Conservation (phyloP, 768 basidiomycete genomes). For the Amanita molliuscula region DNA sequence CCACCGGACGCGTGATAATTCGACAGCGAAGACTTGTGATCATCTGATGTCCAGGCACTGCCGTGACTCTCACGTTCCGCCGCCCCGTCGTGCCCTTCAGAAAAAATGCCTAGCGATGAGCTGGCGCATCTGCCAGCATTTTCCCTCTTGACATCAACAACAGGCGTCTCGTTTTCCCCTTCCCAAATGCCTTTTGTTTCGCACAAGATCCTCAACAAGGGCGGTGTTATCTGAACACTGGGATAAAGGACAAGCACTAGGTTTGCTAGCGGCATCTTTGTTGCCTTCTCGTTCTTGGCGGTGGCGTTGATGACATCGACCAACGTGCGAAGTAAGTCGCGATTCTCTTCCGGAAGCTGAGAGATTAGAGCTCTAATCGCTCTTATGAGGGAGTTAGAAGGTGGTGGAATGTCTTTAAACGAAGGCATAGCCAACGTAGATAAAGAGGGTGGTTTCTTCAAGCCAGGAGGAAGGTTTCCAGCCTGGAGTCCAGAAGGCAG, state of each 20-base stretch:
- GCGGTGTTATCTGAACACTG: conserved; percentile 69
- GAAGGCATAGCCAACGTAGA: conserved; percentile 70
- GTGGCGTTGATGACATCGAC: conserved; percentile 73
- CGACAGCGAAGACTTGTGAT: conserved; percentile 17
- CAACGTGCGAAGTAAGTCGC: conserved; percentile 77
- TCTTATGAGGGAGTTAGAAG: conserved; percentile 47
- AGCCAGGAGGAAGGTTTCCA: conserved; percentile 17
- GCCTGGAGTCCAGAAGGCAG: conserved; percentile 30
- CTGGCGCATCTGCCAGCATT: conserved; percentile 13
- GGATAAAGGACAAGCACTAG: conserved; percentile 84
- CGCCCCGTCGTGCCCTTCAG: conserved; percentile 18
- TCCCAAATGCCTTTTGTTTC: conserved; percentile 65
- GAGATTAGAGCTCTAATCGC: conserved; percentile 54
- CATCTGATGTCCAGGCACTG: conserved; percentile 17
- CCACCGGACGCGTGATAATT: conserved; percentile 29
- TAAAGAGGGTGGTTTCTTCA: conserved; percentile 73
- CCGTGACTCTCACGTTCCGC: conserved; percentile 16
- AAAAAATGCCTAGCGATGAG: conserved; percentile 13
- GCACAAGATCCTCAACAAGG: conserved; percentile 61
- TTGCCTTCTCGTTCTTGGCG: conserved; percentile 53
- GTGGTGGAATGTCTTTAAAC: conserved; percentile 47
- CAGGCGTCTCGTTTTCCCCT: conserved; percentile 16
- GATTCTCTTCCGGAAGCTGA: conserved; percentile 69
- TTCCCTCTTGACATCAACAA: conserved; percentile 22
- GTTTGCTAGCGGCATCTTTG: conserved; percentile 91